These are phyloP conservation scores for Eugenia klotzschiana DNA, from an alignment of 441 rosid species.

Conservation along the genomic window DNA sequence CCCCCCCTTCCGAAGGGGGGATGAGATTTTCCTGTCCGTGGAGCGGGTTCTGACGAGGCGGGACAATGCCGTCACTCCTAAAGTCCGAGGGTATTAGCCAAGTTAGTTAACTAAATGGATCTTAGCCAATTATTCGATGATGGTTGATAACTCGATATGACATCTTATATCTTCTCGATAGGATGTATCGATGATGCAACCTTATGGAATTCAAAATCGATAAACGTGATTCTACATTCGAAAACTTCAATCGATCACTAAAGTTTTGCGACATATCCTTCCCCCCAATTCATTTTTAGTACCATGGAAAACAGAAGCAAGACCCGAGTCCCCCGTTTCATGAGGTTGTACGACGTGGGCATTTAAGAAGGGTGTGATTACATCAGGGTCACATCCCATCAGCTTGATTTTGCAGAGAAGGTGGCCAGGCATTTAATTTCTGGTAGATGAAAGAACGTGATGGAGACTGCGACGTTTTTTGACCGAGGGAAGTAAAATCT, in stretches of 20 bases:
- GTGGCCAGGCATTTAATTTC: neutral
- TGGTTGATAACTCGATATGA: neutral
- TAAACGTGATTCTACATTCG: neutral
- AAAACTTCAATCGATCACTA: neutral
- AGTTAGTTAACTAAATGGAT: neutral
- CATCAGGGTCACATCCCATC: neutral
- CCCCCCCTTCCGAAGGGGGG: neutral
- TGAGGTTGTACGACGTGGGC: neutral
- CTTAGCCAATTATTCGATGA: neutral
- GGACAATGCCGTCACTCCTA: neutral
- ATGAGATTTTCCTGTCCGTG: neutral
- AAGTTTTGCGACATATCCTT: neutral
- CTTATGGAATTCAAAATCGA: neutral
- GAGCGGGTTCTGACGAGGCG: neutral
- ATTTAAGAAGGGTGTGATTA: neutral
- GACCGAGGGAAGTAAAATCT: too few relatives aligned
- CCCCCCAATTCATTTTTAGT: neutral
- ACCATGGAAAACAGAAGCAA: too few relatives aligned
- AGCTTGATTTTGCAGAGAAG: neutral
- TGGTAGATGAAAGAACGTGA: neutral
- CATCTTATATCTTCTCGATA: neutral
- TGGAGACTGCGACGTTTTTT: neutral
- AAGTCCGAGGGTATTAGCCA: neutral
- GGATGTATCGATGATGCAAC: neutral
- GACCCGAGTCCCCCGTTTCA: neutral